Conservation (phyloP, 306 rosid species). For the Inga laurina region DNA sequence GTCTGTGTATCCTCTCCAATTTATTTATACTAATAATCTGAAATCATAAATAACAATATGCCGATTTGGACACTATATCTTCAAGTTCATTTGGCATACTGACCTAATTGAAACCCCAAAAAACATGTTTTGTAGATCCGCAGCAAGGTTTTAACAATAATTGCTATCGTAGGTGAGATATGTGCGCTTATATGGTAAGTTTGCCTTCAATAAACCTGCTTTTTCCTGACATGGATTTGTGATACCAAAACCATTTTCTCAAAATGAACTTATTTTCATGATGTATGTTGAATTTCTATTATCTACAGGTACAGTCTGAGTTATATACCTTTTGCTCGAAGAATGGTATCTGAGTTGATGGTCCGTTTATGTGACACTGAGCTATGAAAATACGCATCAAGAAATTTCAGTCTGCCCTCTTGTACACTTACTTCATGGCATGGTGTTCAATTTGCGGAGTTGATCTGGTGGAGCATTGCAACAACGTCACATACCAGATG, state of each 20-base stretch:
- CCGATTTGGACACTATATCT: background rate
- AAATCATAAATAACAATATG: background rate
- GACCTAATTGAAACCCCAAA: background rate
- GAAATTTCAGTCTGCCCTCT: background rate
- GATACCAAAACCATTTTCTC: constrained; percentile 28
- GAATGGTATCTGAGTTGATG: constrained; percentile 90
- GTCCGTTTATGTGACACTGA: constrained; percentile 82
- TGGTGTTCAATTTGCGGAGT: constrained; percentile 22
- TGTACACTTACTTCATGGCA: constrained; percentile 17
- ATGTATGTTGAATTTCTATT: background rate
- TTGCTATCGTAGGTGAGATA: constrained; percentile 80
- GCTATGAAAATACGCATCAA: constrained; percentile 44
- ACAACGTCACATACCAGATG: background rate
- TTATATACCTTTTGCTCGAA: constrained; percentile 96
- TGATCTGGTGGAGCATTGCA: background rate
- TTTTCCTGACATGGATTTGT: constrained; percentile 26
- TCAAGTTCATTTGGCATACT: background rate
- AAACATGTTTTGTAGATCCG: constrained; percentile 59
- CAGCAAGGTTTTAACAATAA: constrained; percentile 72
- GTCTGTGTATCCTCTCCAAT: background rate
- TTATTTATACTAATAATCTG: background rate
- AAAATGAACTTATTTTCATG: background rate
- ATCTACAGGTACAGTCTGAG: constrained; percentile 91
- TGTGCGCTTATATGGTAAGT: constrained; percentile 88
- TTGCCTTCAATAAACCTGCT: constrained; percentile 16